Evolutionary conservation across 371 early-diverging fungal species (phyloP).

Genomic region (Mucor irregularis): DNA sequence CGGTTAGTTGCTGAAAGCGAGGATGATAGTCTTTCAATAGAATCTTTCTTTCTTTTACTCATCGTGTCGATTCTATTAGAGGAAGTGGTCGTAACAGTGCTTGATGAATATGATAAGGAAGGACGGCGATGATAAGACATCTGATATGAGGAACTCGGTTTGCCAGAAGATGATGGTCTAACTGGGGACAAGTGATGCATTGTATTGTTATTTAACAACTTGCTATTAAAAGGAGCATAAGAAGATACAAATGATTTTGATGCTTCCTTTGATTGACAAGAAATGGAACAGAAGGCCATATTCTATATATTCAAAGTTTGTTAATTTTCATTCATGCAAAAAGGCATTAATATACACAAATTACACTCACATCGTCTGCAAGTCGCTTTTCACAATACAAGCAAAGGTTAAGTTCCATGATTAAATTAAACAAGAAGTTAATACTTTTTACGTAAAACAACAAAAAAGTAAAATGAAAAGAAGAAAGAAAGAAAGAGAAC

Average conservation of each 20-base stretch:
- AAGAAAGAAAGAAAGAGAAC: neutral
- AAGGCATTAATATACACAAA: neutral
- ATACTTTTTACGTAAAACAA: too few species aligned
- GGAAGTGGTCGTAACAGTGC: neutral
- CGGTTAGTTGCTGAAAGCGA: neutral
- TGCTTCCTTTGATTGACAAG: slow-evolving; percentile 30
- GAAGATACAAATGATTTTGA: slow-evolving; percentile 11
- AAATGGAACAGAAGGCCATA: slow-evolving; percentile 24
- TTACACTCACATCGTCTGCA: slow-evolving; percentile 22
- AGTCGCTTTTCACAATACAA: slow-evolving; percentile 32
- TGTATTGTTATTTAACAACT: neutral
- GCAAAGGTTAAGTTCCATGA: slow-evolving; percentile 30
- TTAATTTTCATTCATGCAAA: neutral
- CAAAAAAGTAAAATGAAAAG: neutral
- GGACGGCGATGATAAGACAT: slow-evolving; percentile 27
- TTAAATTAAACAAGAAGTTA: too few species aligned
- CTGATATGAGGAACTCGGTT: neutral
- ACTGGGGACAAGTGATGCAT: neutral
- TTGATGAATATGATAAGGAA: slow-evolving; percentile 18
- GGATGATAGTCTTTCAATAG: neutral
- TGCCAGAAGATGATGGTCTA: neutral
- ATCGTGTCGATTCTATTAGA: too few species aligned
- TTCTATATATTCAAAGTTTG: slow-evolving; percentile 9
- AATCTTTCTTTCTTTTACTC: neutral
- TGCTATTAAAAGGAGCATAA: too few species aligned